Base-by-base conservation (phyloP, 805 yeast species). In the Komagataella mondaviorum region DNA sequence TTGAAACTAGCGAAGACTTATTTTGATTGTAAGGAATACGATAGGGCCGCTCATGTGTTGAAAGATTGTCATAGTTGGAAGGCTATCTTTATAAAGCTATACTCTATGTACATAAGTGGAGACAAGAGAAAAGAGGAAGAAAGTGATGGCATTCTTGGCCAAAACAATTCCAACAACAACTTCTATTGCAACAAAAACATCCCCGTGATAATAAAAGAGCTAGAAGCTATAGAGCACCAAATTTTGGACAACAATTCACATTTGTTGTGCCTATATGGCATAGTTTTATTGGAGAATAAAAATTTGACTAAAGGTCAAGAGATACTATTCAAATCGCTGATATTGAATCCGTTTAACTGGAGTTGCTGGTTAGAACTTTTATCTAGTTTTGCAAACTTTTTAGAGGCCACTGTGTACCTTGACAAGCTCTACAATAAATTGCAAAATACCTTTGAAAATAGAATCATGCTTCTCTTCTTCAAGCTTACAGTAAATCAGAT, bases 311-410 rank as follows among this genome's bases (percentile, higher is more conserved):
- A 69, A 43, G 96, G 97, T 0, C 80, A 83, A 52, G 70, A 75
- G 22, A 69, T 70, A 47, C 72, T 90, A 36, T 70, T 80, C 30
- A 72, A 72, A 48, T 83, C 96, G 1, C 61, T 91, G 12, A 69
- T 74, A 22, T 49, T 73, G 24, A 88, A 83, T 58, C 96, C 97
- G 0, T 85, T 75, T 63, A 91, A 91, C 63, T 93, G 99, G 99
- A 78, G 90, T 51, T 85, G 93, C 53, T 93, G 97, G 97, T 73
- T 76, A 52, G 97, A 91, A 61, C 70, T 93, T 45, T 68, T 80
- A 10, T 69, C 78, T 3, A 79, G 87, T 51, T 66, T 88, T 24
- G 65, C 77, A 6, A 74, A 79, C 30, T 72, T 80, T 51, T 85
- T 83, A 54, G 86, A 85, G 51, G 83, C 88, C 0, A 52, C 69